phyloP scores from a whole-genome alignment of 2,329 filamentous ascomycete genomes.

The Ceratocystis lukuohia region DNA sequence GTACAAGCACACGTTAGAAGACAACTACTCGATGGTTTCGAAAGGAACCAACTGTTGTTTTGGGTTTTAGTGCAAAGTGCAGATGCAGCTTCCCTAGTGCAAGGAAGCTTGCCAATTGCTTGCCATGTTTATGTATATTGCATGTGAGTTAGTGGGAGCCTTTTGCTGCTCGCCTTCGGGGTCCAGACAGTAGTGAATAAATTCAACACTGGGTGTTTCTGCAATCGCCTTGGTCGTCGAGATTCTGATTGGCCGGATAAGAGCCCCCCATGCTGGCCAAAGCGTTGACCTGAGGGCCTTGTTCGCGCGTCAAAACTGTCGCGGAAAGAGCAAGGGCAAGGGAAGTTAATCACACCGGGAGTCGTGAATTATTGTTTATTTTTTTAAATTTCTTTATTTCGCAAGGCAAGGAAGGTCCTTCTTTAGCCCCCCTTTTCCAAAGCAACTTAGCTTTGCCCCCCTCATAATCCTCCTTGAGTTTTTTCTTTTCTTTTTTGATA shows the following conservation, averaged over 20 bases:
- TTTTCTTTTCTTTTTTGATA: not conserved
- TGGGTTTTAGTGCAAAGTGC: no score
- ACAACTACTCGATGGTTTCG: no score
- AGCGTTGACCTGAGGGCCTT: conserved; percentile 12
- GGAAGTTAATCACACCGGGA: not conserved
- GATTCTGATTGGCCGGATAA: not conserved
- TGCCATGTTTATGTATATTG: no score
- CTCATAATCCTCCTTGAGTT: not conserved
- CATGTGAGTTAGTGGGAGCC: no score
- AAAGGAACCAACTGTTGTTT: no score
- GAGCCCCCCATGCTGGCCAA: not conserved
- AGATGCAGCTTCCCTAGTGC: no score
- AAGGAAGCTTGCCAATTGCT: no score
- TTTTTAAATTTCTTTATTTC: not conserved
- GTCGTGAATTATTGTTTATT: not conserved
- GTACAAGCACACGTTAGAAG: no score
- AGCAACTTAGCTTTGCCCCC: not conserved
- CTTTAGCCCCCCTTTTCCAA: conserved; percentile 5
- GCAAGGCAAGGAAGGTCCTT: not conserved
- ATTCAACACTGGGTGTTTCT: no score
- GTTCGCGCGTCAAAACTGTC: conserved; percentile 19
- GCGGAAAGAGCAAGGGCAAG: conserved; percentile 16
- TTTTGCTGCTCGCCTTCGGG: no score
- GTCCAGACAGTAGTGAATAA: no score
- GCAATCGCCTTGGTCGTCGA: no score